Evolutionary conservation across 495 filamentous ascomycete species (phyloP).

Genomic region (Bacidia gigantensis): DNA sequence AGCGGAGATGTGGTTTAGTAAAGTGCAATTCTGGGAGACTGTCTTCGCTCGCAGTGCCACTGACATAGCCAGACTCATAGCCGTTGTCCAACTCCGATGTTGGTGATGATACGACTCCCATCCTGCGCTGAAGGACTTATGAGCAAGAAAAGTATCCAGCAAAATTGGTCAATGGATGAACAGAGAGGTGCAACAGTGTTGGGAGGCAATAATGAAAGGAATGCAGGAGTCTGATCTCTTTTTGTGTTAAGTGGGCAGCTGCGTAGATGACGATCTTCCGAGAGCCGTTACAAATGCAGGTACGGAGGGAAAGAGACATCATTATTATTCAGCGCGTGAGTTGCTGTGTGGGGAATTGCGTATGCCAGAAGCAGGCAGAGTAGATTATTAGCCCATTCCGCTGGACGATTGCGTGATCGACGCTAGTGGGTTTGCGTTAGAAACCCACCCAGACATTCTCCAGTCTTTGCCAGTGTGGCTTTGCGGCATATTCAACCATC

Average conservation of each 20-base stretch:
- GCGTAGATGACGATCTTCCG: background rate
- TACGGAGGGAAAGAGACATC: background rate
- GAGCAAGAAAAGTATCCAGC: background rate
- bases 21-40: conserved; percentile 67
- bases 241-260: background rate
- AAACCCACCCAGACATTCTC: background rate
- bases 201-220: background rate
- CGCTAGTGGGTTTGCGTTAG: conserved; percentile 1
- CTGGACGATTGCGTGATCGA: conserved; percentile 2
- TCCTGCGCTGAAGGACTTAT: background rate
- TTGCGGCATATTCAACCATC: background rate
- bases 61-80: conserved; percentile 82
- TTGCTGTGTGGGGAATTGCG: background rate
- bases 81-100: conserved; percentile 24
- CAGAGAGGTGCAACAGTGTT: background rate
- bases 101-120: conserved; percentile 11
- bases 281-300: background rate
- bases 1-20: conserved; percentile 75
- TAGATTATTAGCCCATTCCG: background rate
- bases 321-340: background rate
- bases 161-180: background rate
- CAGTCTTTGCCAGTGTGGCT: background rate
- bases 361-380: too few relatives aligned
- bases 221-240: too few relatives aligned
- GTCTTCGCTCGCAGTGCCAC: conserved; percentile 48